These are phyloP conservation scores for Trametes maxima DNA, from an alignment of 768 basidiomycete genomes.

Conservation along the genomic window DNA sequence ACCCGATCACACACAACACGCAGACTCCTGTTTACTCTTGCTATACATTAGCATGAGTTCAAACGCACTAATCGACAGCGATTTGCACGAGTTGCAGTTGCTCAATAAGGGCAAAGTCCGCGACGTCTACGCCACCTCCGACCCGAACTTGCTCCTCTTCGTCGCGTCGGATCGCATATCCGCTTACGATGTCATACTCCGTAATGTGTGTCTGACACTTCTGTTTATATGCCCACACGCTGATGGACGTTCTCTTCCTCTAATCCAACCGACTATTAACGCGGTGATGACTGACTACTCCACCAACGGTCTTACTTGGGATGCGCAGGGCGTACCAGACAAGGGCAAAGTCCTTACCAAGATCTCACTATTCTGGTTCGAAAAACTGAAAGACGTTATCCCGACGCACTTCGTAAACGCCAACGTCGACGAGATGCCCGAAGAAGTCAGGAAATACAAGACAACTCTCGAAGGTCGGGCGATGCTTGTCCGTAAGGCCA, in stretches of 20 bases:
- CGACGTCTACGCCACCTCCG: conserved; percentile 84
- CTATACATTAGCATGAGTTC: conserved; percentile 2
- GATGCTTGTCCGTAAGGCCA: conserved; percentile 90
- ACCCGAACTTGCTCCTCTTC: conserved; percentile 77
- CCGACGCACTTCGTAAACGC: conserved; percentile 89
- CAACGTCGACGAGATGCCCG: conserved; percentile 79
- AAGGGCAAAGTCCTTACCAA: conserved; percentile 90
- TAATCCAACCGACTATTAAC: neutral
- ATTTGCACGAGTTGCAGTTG: conserved; percentile 64
- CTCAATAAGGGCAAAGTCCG: conserved; percentile 94
- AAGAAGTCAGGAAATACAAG: conserved; percentile 70
- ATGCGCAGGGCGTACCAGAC: conserved; percentile 82
- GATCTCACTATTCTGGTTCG: conserved; percentile 96
- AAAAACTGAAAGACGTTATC: conserved; percentile 74
- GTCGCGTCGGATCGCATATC: conserved; percentile 96
- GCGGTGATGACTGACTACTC: neutral
- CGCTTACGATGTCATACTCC: conserved; percentile 93
- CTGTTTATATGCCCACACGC: neutral
- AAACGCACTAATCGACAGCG: conserved; percentile 47
- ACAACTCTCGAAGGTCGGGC: conserved; percentile 79
- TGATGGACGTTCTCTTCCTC: neutral
- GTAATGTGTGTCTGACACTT: conserved; percentile 77
- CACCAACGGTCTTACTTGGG: neutral
- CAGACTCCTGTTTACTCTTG: no score
- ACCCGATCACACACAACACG: no score